phyloP scores from a whole-genome alignment of 805 yeast genomes.

The Kuraishia hungarica region DNA sequence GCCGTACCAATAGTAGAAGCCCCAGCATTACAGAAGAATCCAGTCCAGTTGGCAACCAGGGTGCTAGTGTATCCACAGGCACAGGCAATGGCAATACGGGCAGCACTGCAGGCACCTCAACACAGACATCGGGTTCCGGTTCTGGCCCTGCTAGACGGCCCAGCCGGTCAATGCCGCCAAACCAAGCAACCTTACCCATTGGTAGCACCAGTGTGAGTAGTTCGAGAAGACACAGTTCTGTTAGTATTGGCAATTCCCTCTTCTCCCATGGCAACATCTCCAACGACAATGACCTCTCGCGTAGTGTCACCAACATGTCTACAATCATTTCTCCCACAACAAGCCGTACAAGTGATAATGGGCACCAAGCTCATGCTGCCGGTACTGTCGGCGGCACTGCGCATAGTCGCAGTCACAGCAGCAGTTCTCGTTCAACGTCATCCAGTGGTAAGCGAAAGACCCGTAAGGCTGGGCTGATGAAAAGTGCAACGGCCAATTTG shows the following conservation, averaged over 20 bases:
- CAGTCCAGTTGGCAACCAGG: neutral
- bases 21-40: neutral
- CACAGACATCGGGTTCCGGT: neutral
- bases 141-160: neutral
- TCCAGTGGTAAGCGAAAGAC: neutral
- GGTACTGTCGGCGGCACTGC: too few species aligned
- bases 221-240: conserved; percentile 10
- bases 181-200: too few species aligned
- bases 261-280: conserved; percentile 16
- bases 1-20: neutral
- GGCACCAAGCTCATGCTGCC: neutral
- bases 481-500: neutral
- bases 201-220: neutral
- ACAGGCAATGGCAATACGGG: too few species aligned
- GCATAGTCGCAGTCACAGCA: neutral
- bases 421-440: neutral
- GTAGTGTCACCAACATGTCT: conserved; percentile 1
- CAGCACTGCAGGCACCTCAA: neutral
- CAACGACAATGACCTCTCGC: neutral
- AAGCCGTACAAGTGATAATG: neutral
- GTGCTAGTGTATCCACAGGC: too few species aligned
- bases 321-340: conserved; percentile 2
- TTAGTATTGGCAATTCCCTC: conserved; percentile 6
- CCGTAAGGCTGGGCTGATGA: neutral
- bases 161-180: neutral